phyloP scores from a whole-genome alignment of 2,329 filamentous ascomycete species.

The Sporothrix inflata region DNA sequence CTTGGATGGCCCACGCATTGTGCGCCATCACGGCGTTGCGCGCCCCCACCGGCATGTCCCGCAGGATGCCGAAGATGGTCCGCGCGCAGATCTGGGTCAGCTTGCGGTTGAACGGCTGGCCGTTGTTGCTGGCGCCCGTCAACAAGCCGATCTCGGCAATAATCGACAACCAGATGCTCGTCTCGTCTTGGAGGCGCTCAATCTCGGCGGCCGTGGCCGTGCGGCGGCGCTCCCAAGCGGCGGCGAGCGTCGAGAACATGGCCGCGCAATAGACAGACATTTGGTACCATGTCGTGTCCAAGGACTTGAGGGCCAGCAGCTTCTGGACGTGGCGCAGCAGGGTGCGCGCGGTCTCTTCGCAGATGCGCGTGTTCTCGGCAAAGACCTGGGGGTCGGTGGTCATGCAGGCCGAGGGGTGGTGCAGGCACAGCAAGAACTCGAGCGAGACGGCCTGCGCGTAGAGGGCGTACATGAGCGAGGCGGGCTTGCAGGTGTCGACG shows the following conservation, averaged over 20 bases:
- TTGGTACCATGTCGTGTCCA: constrained; percentile 81
- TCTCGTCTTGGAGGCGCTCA: constrained; percentile 64
- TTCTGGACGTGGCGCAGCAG: constrained; percentile 64
- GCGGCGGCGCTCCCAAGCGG: constrained; percentile 68
- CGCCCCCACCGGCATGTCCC: constrained; percentile 47
- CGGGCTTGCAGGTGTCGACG: constrained; percentile 48
- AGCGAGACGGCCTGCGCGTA: constrained; percentile 58
- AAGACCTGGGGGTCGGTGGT: constrained; percentile 58
- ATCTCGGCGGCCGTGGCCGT: constrained; percentile 63
- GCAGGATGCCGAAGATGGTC: constrained; percentile 57
- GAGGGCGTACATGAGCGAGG: constrained; percentile 55
- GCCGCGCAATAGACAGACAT: constrained; percentile 72
- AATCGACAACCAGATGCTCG: constrained; percentile 70
- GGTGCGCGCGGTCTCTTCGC: constrained; percentile 66
- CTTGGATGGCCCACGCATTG: constrained; percentile 21
- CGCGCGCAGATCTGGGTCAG: constrained; percentile 55
- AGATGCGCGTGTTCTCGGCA: constrained; percentile 66
- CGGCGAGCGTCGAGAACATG: constrained; percentile 72
- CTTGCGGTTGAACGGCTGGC: constrained; percentile 48
- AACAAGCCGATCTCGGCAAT: constrained; percentile 63
- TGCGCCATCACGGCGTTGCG: constrained; percentile 15
- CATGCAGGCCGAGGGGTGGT: constrained; percentile 64
- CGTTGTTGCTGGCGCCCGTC: constrained; percentile 38
- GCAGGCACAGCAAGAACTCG: constrained; percentile 62
- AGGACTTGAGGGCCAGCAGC: constrained; percentile 65